Evolutionary conservation across 352 stramenopile genomes (phyloP).

Genomic region (Globisporangium recalcitrans): DNA sequence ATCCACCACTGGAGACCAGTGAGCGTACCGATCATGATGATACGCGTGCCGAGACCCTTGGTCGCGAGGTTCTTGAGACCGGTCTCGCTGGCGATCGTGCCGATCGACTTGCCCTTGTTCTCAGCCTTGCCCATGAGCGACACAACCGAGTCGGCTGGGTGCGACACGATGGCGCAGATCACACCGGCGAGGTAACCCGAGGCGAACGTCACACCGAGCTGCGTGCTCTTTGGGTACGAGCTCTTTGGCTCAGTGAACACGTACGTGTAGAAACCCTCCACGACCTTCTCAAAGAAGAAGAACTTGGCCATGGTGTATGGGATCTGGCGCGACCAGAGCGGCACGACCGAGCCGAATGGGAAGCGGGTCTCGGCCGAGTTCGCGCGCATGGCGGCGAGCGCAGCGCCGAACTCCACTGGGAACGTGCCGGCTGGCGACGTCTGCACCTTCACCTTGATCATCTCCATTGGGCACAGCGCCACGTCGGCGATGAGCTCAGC

Average conservation of each 20-base stretch:
- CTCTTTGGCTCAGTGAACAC: slow-evolving; percentile 90
- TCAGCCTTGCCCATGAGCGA: slow-evolving; percentile 94
- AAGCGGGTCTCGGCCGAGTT: slow-evolving; percentile 88
- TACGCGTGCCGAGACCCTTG: slow-evolving; percentile 90
- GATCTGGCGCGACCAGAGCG: slow-evolving; percentile 90
- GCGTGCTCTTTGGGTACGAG: slow-evolving; percentile 90
- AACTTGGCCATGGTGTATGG: slow-evolving; percentile 99
- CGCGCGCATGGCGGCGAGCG: slow-evolving; percentile 84
- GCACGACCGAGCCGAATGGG: slow-evolving; percentile 89
- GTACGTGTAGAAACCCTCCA: slow-evolving; percentile 85
- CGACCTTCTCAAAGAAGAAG: slow-evolving; percentile 94
- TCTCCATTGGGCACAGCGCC: slow-evolving; percentile 92
- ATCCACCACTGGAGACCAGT: slow-evolving; percentile 97
- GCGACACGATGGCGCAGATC: slow-evolving; percentile 98
- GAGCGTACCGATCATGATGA: slow-evolving; percentile 95
- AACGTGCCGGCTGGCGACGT: slow-evolving; percentile 87
- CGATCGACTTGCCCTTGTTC: slow-evolving; percentile 90
- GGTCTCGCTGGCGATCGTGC: slow-evolving; percentile 81
- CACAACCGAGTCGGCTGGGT: slow-evolving; percentile 98
- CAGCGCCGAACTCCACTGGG: slow-evolving; percentile 82
- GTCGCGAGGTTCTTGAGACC: slow-evolving; percentile 75
- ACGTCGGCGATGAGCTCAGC: slow-evolving; percentile 94
- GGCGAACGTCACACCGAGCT: slow-evolving; percentile 95
- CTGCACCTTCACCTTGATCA: slow-evolving; percentile 94
- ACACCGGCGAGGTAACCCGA: slow-evolving; percentile 99